Conservation (phyloP, 805 yeast species). For the Candida argentea region DNA sequence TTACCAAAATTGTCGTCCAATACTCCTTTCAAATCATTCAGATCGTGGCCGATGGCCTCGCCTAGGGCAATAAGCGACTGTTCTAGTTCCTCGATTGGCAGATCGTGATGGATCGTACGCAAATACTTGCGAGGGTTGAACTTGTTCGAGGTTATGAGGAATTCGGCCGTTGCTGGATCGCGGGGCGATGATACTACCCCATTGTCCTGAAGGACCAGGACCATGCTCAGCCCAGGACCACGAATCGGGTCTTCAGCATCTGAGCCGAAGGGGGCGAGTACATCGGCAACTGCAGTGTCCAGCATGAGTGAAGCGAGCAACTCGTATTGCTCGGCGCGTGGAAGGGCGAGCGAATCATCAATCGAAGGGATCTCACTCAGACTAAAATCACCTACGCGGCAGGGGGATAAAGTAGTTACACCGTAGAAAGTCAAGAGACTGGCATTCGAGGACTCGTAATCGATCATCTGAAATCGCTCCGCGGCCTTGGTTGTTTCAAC, state of each 20-base stretch:
- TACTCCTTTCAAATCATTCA: constrained; percentile 24
- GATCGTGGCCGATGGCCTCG: constrained; percentile 23
- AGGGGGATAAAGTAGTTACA: constrained; percentile 14
- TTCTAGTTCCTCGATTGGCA: constrained; percentile 25
- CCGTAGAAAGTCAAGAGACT: constrained; percentile 21
- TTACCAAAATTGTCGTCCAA: constrained; percentile 26
- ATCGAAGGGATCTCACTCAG: too few species aligned
- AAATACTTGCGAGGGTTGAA: constrained; percentile 28
- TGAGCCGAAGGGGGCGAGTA: too few species aligned
- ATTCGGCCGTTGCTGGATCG: constrained; percentile 23
- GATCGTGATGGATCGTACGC: constrained; percentile 25
- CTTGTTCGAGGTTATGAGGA: constrained; percentile 24
- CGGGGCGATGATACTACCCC: constrained; percentile 14
- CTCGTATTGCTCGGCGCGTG: too few species aligned
- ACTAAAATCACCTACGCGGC: constrained; percentile 9
- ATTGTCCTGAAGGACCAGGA: constrained; percentile 13
- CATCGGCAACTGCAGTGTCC: too few species aligned
- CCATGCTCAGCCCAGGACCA: constrained; percentile 20
- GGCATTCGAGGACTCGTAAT: constrained; percentile 20
- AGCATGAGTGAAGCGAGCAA: too few species aligned
- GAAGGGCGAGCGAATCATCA: too few species aligned
- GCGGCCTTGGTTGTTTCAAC: too few species aligned
- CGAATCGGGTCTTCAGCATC: constrained; percentile 26
- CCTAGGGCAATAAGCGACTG: constrained; percentile 21
- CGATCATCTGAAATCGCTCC: too few species aligned